phyloP scores from a whole-genome alignment of 2,329 filamentous ascomycete species.

The Botrytis tulipae region DNA sequence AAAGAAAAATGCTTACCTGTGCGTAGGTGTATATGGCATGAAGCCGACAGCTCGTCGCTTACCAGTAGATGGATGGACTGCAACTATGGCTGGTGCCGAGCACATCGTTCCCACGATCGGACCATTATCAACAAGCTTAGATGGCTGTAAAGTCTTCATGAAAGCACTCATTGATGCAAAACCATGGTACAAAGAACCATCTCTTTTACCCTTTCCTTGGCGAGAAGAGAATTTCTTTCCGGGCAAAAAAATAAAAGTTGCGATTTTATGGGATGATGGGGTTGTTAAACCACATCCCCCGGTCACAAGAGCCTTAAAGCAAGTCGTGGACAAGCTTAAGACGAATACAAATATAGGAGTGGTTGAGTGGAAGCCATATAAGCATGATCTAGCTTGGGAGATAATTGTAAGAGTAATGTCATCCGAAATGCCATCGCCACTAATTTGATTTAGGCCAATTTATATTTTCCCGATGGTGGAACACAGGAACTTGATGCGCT shows the following conservation, averaged over 20 bases:
- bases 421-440: too few species aligned
- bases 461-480: slow-evolving; percentile 61
- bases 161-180: slow-evolving; percentile 43
- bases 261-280: slow-evolving; percentile 57
- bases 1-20: slow-evolving; percentile 20
- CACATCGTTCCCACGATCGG: slow-evolving; percentile 50
- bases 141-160: slow-evolving; percentile 47
- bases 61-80: slow-evolving; percentile 29
- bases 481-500: slow-evolving; percentile 52
- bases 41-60: slow-evolving; percentile 36
- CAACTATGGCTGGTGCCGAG: slow-evolving; percentile 33
- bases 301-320: slow-evolving; percentile 53
- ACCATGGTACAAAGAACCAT: slow-evolving; percentile 53
- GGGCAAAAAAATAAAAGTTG: slow-evolving; percentile 55
- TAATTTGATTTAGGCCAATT: slow-evolving; percentile 28
- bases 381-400: slow-evolving; percentile 51
- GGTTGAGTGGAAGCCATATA: slow-evolving; percentile 53
- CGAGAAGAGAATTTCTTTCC: slow-evolving; percentile 39
- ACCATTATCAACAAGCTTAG: slow-evolving; percentile 52
- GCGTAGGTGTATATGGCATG: slow-evolving; percentile 36
- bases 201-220: slow-evolving; percentile 54
- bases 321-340: slow-evolving; percentile 52
- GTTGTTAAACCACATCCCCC: slow-evolving; percentile 61
- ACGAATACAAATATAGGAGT: slow-evolving; percentile 49
- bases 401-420: slow-evolving; percentile 43